Evolutionary conservation across 306 rosid genomes (phyloP), one percentile per base, ranked within the genome.

Genomic region (Cucurbita pepo): DNA sequence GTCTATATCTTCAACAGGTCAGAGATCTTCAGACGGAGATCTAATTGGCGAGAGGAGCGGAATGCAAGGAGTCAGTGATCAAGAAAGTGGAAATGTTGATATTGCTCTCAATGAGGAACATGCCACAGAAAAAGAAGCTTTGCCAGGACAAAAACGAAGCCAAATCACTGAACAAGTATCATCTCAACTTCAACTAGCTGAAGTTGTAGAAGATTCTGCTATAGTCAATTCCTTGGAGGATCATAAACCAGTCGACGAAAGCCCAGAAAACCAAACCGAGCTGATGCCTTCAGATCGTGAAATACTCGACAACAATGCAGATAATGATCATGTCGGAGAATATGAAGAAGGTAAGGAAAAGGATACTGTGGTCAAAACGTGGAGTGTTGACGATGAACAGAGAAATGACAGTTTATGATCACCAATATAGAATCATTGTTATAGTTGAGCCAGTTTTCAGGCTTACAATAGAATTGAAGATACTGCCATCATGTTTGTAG

Each of bases 81-180:
- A 9, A 63, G 84, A 57, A 77, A 71, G 74, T 43, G 30, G 16
- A n/a, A n/a, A n/a, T n/a, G n/a, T n/a, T n/a, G n/a, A n/a, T n/a
- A n/a, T n/a, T n/a, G n/a, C n/a, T n/a, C n/a, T n/a, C n/a, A n/a
- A n/a, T 21, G 55, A 45, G 72, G 72, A 66, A 19, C 54, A 44
- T 67, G 83, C 69, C 66, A 57, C 53, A 77, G 74, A 81, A 0
- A 77, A 76, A 41, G 86, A 76, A 65, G 55, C 38, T 65, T 69
- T 75, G 30, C 83, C 61, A 18, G 45, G 38, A 61, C 56, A 21
- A 16, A 76, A 75, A 53, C 48, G 3, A 43, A 70, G 75, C 22
- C 36, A 77, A 77, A 73, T 61, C 62, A 76, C 72, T 74, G 86
- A 82, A 56, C 85, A 51, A 21, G 77, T 56, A 40, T 47, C 80